Percentiles rank a stretch among this genome's conserved stretches.
Evolutionary conservation across 306 rosid species (phyloP).

Genomic region (cucumber (Cucumis sativus)): Cucumber_9930_V3 NC_026660.2:20375501-20376000

Average conservation of each 20-base stretch:
- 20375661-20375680: slow-evolving; percentile 95
- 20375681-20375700: slow-evolving; percentile 84
- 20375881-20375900: neutral
- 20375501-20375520: slow-evolving; percentile 52
- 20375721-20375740: slow-evolving; percentile 29
- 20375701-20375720: slow-evolving; percentile 87
- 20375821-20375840: neutral
- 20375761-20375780: neutral
- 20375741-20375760: slow-evolving; percentile 7
- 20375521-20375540: slow-evolving; percentile 73
- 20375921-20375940: slow-evolving; percentile 77
- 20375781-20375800: neutral
- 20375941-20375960: slow-evolving; percentile 84
- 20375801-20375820: neutral
- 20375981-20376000: slow-evolving; percentile 83
- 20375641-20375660: slow-evolving; percentile 75
- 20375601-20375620: slow-evolving; percentile 80
- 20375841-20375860: neutral
- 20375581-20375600: slow-evolving; percentile 60
- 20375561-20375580: slow-evolving; percentile 74
- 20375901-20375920: slow-evolving; percentile 12
- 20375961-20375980: slow-evolving; percentile 56
- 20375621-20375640: slow-evolving; percentile 73
- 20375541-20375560: slow-evolving; percentile 69
- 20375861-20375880: neutral